Conservation (phyloP, 2,329 filamentous ascomycete species). For the Penicillium sp. region DNA sequence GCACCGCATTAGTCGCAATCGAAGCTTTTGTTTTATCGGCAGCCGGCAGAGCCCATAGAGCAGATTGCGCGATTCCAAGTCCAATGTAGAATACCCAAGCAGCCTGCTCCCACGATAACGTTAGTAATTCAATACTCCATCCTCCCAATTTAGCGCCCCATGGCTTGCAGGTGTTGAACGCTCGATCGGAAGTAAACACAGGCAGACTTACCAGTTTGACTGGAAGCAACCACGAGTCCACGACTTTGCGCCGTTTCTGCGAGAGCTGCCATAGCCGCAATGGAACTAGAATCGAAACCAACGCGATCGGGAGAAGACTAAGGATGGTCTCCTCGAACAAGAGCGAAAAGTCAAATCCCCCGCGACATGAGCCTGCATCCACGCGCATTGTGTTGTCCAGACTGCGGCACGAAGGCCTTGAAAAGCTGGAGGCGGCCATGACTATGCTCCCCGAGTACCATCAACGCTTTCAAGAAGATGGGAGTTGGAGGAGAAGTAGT, state of each 20-base stretch:
- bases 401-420: conserved; percentile 31
- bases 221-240: conserved; percentile 31
- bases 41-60: conserved; percentile 38
- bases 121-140: conserved; percentile 8
- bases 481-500: conserved; percentile 16
- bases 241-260: conserved; percentile 38
- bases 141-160: background rate
- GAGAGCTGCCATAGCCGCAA: conserved; percentile 40
- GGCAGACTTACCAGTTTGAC: conserved; percentile 38
- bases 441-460: conserved; percentile 26
- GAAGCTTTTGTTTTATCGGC: conserved; percentile 37
- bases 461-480: conserved; percentile 17
- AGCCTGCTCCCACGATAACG: conserved; percentile 20
- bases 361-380: conserved; percentile 38
- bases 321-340: conserved; percentile 50
- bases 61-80: conserved; percentile 41
- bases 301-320: conserved; percentile 36
- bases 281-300: conserved; percentile 39
- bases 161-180: background rate
- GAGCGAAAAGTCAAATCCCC: conserved; percentile 48
- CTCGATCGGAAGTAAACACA: background rate
- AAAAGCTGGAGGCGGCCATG: conserved; percentile 30
- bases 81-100: conserved; percentile 35
- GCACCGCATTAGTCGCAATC: conserved; percentile 35
- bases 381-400: conserved; percentile 39